Evolutionary conservation across 1,284 basidiomycete genomes (phyloP), one percentile per base, ranked within the genome.

Genomic region (Meira miltonrushii): DNA sequence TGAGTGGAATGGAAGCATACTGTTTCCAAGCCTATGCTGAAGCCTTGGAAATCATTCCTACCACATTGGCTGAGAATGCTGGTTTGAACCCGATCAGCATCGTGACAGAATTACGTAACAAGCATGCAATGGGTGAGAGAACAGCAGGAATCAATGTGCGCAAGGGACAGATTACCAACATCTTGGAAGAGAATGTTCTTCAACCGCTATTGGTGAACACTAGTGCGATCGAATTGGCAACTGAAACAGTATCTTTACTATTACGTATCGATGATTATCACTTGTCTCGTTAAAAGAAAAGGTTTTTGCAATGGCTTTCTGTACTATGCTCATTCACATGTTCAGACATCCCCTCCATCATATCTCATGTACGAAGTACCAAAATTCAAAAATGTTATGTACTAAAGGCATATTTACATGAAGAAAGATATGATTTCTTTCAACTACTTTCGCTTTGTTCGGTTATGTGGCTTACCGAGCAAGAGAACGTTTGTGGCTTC

Each of bases 11-110:
- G 88, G 93, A 98, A 81, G 90, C 93, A 7, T 98, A 98, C 81
- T 97, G 95, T 80, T 96, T 94, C 87, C 90, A 95, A 78, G 93
- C 93, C 2, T 99, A 92, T 73, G 92, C 95, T 39, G 95, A 98
- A 77, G 92, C 95, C 5, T 85, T 99, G 59, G 95, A 98, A 80
- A 88, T 98, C 62, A 97, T 99, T 69, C 95, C 95, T 1, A 96
- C 90, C 2, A 99, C 95, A 0, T 84, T 99, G 9, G 95, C 95
- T 10, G 95, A 99, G 81, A 98, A 99, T 78, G 95, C 95, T 9
- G 95, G 95, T 51, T 82, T 99, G 65, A 96, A 98, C 81, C 92
- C 95, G 6, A 97, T 99, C 67, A 88, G 91, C 13, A 98, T 98
- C 73, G 93, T 99, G 55, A 99, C 95, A 37, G 95, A 99, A 79